Conservation (phyloP, 352 stramenopile genomes). For the Phytophthora syringae region DNA sequence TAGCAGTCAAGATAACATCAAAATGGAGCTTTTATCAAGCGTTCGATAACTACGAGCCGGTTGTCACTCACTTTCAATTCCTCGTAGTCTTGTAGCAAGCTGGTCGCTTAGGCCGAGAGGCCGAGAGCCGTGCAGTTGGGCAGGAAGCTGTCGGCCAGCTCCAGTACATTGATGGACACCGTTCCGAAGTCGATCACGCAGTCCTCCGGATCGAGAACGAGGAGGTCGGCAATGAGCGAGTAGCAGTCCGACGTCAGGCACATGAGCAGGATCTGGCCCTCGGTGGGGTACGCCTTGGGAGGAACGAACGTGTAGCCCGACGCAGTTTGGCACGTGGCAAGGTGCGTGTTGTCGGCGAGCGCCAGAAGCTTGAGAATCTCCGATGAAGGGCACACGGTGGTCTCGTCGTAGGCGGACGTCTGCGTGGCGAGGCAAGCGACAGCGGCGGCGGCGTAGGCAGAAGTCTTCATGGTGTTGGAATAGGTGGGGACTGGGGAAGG, state of each 20-base stretch:
- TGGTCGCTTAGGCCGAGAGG: constrained; percentile 24
- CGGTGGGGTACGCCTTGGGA: constrained; percentile 38
- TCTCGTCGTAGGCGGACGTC: constrained; percentile 35
- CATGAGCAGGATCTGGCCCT: constrained; percentile 41
- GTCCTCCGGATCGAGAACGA: constrained; percentile 43
- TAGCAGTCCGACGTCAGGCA: constrained; percentile 42
- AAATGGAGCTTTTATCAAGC: constrained; percentile 22
- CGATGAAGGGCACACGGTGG: constrained; percentile 30
- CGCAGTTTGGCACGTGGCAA: constrained; percentile 30
- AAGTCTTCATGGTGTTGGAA: constrained; percentile 50
- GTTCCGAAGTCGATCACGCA: constrained; percentile 51
- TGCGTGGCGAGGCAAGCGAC: constrained; percentile 34
- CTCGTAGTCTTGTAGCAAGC: constrained; percentile 15
- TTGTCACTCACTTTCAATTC: constrained; percentile 11
- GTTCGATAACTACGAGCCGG: constrained; percentile 22
- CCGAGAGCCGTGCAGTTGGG: constrained; percentile 45
- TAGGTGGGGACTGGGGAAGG: constrained; percentile 6
- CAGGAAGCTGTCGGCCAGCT: constrained; percentile 47
- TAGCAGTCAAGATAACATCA: constrained; percentile 11
- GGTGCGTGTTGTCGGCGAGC: constrained; percentile 27
- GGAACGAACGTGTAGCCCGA: constrained; percentile 47
- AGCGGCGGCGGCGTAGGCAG: constrained; percentile 30
- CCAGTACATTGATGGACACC: constrained; percentile 52
- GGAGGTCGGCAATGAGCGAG: constrained; percentile 39
- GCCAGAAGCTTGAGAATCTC: constrained; percentile 42